These are phyloP conservation scores for Papiliotrema fonsecae DNA, from an alignment of 1,284 basidiomycete genomes.

Conservation along the genomic window DNA sequence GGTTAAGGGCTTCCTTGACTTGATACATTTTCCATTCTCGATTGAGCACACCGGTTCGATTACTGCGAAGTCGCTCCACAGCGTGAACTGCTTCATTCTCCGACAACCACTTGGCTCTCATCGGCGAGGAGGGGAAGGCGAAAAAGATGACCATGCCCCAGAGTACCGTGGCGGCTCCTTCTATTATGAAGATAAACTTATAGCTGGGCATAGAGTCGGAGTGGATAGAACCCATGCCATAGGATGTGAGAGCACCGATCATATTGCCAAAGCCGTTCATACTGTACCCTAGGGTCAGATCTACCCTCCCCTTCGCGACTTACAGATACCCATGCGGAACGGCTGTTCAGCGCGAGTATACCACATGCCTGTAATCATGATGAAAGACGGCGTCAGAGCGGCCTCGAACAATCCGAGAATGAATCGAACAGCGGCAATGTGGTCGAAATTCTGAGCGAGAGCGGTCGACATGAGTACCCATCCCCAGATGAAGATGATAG, in stretches of 20 bases:
- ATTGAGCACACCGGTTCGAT: conserved; percentile 22
- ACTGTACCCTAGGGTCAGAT: too few species aligned
- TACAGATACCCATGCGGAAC: conserved; percentile 23
- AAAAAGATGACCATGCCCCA: conserved; percentile 15
- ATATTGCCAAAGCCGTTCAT: conserved; percentile 34
- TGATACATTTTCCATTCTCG: conserved; percentile 39
- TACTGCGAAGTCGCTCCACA: background rate
- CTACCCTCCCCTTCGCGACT: too few species aligned
- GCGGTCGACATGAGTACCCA: background rate
- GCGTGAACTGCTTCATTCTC: conserved; percentile 8
- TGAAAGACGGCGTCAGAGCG: background rate
- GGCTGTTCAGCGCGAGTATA: background rate
- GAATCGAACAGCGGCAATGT: background rate
- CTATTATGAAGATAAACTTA: conserved; percentile 39
- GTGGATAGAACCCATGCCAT: conserved; percentile 35
- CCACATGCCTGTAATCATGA: background rate
- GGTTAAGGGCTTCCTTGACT: conserved; percentile 24
- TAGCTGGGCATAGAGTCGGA: conserved; percentile 20
- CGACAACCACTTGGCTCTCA: conserved; percentile 25
- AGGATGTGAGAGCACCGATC: conserved; percentile 32
- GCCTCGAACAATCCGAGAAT: background rate
- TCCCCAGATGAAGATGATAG: background rate
- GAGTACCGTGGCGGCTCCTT: conserved; percentile 32
- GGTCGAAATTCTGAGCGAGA: background rate
- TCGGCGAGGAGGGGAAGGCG: conserved; percentile 32